Base-by-base conservation (phyloP, 495 filamentous ascomycete species). In the Chaetomium tenue region DNA sequence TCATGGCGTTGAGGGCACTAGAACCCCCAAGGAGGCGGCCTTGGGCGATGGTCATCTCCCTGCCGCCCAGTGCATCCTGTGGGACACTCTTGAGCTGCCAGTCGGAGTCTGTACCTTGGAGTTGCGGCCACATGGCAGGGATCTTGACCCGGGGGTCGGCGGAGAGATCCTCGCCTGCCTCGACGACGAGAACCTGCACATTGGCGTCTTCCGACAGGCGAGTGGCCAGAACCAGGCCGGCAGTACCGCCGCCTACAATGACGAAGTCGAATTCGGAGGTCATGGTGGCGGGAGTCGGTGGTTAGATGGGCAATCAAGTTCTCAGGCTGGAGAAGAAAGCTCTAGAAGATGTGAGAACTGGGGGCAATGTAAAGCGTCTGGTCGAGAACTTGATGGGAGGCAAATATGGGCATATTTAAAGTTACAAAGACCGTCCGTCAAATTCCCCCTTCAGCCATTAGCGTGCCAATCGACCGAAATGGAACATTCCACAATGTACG, bases 201-300 rank as follows among this genome's bases (percentile, higher is more conserved):
- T 70, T 66, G 1, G 68, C 65, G 61, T 81, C 72, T 60, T 82
- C 79, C 15, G 80, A 77, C 6, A 83, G 76, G 18, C 80, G 75
- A 39, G 72, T 71, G 39, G 82, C 82, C 6, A 84, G 65, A 5
- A 82, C 81, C 30, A 79, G 76, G 51, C 81, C 82, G 11, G 78
- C 75, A 42, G 78, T 78, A 5, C 81, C 82, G 47, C 79, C 73
- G n/a, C 72, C 72, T 0, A 70, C 64, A 25, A 74, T 71, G 13
- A 72, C 48, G n/a, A 68, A 60, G 50, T 72, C 70, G 15, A 66
- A 70, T 25, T 37, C 30, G n/a, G 53, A 13, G 8, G 53, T 3
- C 53, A 56, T 56, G 30, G 2, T 39, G 53, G 23, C 18, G 20
- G 4, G 16, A 47, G 46, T 50, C 1, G 46, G 11, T 26, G 48